These are phyloP conservation scores for Dioscorea dumetorum DNA, from an alignment of 106 monocot genomes.

Conservation along the genomic window DNA sequence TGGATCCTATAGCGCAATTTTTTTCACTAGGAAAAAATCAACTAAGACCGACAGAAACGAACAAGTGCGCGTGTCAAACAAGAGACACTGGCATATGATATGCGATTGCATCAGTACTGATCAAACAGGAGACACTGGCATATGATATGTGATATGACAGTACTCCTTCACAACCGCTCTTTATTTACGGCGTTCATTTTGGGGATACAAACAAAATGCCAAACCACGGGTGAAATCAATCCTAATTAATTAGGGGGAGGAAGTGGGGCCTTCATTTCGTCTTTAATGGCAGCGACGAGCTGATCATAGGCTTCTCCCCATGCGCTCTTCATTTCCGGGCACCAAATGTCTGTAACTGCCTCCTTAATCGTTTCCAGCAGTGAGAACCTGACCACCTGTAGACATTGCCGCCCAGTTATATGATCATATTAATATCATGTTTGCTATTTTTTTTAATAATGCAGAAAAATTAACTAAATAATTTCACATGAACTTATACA, in stretches of 20 bases:
- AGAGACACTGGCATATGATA: too few species aligned
- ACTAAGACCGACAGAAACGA: too few species aligned
- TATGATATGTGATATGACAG: too few species aligned
- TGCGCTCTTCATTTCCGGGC: slow-evolving; percentile 58
- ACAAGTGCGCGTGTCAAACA: too few species aligned
- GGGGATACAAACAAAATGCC: too few species aligned
- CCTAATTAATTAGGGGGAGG: background rate
- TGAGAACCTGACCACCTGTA: slow-evolving; percentile 7
- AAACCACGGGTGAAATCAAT: too few species aligned
- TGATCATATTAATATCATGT: background rate
- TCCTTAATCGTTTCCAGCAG: slow-evolving; percentile 12
- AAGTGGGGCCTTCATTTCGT: slow-evolving; percentile 47
- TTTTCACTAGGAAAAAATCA: too few species aligned
- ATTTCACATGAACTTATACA: background rate
- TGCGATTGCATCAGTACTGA: too few species aligned
- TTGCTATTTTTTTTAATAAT: background rate
- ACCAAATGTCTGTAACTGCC: slow-evolving; percentile 71
- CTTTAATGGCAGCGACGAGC: slow-evolving; percentile 56
- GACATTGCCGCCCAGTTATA: background rate
- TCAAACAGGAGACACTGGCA: too few species aligned
- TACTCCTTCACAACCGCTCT: too few species aligned
- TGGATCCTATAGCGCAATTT: too few species aligned
- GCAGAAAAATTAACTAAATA: background rate
- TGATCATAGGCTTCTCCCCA: slow-evolving; percentile 58
- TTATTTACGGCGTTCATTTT: too few species aligned